Evolutionary conservation across 2,329 filamentous ascomycete species (phyloP).

Genomic region (Colletotrichum navitas): DNA sequence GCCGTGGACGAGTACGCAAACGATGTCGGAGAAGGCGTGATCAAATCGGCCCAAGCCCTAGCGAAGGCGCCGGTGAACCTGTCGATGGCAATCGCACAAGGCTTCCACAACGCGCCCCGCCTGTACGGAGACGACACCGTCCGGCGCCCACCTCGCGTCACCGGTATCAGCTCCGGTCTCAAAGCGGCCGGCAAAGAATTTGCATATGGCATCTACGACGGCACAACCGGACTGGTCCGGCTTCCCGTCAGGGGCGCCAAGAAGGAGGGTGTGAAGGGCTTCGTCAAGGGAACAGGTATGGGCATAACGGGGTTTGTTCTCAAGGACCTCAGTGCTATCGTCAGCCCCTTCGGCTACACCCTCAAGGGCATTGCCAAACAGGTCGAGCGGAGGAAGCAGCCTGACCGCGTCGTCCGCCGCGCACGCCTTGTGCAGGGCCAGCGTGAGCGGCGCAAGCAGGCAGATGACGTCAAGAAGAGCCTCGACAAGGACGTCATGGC

Average conservation of each 20-base stretch:
- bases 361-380: slow-evolving; percentile 75
- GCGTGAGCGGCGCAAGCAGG: slow-evolving; percentile 53
- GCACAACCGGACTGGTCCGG: slow-evolving; percentile 71
- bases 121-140: slow-evolving; percentile 80
- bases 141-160: slow-evolving; percentile 71
- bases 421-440: slow-evolving; percentile 71
- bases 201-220: slow-evolving; percentile 74
- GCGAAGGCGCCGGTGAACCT: slow-evolving; percentile 71
- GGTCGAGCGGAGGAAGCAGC: slow-evolving; percentile 64
- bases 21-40: slow-evolving; percentile 65
- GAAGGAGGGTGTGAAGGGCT: slow-evolving; percentile 61
- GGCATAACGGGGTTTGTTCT: slow-evolving; percentile 73
- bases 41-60: slow-evolving; percentile 64
- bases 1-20: slow-evolving; percentile 58
- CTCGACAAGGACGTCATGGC: slow-evolving; percentile 50
- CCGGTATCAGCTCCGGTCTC: slow-evolving; percentile 73
- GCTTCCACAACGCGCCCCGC: slow-evolving; percentile 78
- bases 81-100: slow-evolving; percentile 72
- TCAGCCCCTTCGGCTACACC: slow-evolving; percentile 72
- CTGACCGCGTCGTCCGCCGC: slow-evolving; percentile 65
- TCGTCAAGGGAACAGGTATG: slow-evolving; percentile 70
- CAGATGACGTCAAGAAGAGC: slow-evolving; percentile 51
- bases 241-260: slow-evolving; percentile 70
- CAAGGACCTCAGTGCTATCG: slow-evolving; percentile 72
- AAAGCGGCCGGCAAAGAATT: slow-evolving; percentile 73